phyloP scores from a whole-genome alignment of 1,284 basidiomycete genomes.

The Violaceomyces palustris region DNA sequence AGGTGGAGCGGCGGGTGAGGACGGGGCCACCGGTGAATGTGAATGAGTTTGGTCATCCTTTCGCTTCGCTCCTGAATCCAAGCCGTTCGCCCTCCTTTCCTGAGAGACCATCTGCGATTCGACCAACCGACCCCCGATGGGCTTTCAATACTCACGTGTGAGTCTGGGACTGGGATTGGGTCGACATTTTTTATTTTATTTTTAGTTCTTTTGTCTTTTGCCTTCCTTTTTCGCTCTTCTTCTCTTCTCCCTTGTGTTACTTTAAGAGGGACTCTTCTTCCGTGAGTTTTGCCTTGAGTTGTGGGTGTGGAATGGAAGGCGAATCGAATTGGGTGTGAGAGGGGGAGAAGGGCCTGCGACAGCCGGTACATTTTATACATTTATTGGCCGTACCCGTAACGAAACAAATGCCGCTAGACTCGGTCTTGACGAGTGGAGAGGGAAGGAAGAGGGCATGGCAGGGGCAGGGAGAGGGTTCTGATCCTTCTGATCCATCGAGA shows the following conservation, averaged over 20 bases:
- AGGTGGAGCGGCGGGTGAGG: background rate
- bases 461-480: too few relatives aligned
- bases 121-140: background rate
- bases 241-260: conserved; percentile 1
- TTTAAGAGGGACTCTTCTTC: too few relatives aligned
- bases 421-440: too few relatives aligned
- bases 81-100: background rate
- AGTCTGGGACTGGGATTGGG: conserved; percentile 21
- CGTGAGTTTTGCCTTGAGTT: too few relatives aligned
- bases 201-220: background rate
- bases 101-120: background rate
- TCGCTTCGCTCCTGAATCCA: background rate
- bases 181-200: conserved; percentile 13
- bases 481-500: too few relatives aligned
- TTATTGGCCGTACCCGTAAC: too few relatives aligned
- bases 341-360: too few relatives aligned
- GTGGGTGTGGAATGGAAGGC: too few relatives aligned
- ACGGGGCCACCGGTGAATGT: background rate
- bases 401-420: too few relatives aligned
- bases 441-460: too few relatives aligned
- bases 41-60: background rate
- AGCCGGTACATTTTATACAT: too few relatives aligned
- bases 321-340: too few relatives aligned
- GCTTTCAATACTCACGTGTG: conserved; percentile 20
- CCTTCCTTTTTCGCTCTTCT: conserved; percentile 2